Evolutionary conservation across 1,284 basidiomycete genomes (phyloP).

Genomic region (Mycena sp.): DNA sequence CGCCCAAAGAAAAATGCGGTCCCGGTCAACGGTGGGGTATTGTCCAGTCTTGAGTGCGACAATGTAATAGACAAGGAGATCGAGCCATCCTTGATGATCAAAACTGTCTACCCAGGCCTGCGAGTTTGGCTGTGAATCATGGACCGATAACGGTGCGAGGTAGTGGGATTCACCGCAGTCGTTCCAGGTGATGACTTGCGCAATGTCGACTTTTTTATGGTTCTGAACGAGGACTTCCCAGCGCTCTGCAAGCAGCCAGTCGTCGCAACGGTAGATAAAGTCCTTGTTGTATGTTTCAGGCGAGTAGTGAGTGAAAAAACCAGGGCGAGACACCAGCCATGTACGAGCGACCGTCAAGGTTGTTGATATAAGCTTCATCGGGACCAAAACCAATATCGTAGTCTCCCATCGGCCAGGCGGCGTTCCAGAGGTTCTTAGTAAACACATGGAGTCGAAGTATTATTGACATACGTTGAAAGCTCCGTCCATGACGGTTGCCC

Average conservation of each 20-base stretch:
- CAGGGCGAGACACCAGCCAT: slow-evolving; percentile 58
- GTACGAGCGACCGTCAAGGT: slow-evolving; percentile 44
- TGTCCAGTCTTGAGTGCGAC: slow-evolving; percentile 56
- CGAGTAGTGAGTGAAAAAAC: slow-evolving; percentile 64
- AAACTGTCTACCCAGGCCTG: slow-evolving; percentile 72
- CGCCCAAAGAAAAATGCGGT: slow-evolving; percentile 57
- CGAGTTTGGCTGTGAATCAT: slow-evolving; percentile 60
- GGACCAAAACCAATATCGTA: slow-evolving; percentile 40
- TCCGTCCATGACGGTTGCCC: slow-evolving; percentile 44
- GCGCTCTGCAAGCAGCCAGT: slow-evolving; percentile 64
- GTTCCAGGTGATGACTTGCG: slow-evolving; percentile 71
- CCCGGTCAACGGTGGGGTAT: slow-evolving; percentile 52
- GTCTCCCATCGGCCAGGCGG: slow-evolving; percentile 47
- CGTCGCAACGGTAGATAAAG: slow-evolving; percentile 64
- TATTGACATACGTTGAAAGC: slow-evolving; percentile 46
- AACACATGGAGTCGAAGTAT: background rate
- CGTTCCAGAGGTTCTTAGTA: slow-evolving; percentile 41
- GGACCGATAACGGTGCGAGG: slow-evolving; percentile 52
- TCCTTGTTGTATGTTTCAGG: slow-evolving; percentile 67
- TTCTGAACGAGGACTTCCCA: slow-evolving; percentile 66
- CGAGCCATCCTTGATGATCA: slow-evolving; percentile 60
- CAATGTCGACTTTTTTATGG: slow-evolving; percentile 56
- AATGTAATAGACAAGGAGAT: slow-evolving; percentile 58
- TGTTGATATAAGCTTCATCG: slow-evolving; percentile 40
- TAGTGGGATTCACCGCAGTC: slow-evolving; percentile 67